Conservation (phyloP, 164 flowering plant genomes). For the Stephania japonica region DNA sequence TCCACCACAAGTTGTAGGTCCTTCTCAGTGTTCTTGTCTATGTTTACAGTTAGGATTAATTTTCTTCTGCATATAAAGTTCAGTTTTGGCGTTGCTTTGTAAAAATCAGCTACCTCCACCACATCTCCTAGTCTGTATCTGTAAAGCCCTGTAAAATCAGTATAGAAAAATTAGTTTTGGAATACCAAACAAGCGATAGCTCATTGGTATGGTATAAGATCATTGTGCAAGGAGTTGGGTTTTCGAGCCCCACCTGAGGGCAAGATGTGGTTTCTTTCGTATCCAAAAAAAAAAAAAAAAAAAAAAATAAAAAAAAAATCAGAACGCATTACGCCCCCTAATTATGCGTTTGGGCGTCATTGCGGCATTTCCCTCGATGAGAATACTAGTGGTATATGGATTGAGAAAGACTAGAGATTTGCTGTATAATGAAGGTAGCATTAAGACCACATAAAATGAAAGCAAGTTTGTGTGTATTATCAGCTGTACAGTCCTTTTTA, state of each 20-base stretch:
- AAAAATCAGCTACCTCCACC: constrained; percentile 77
- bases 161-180: background rate
- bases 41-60: constrained; percentile 67
- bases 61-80: constrained; percentile 81
- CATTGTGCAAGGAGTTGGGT: no score
- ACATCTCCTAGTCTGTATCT: constrained; percentile 86
- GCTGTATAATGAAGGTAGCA: no score
- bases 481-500: background rate
- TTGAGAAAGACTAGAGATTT: no score
- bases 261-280: background rate
- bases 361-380: no score
- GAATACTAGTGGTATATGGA: no score
- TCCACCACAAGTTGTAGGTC: constrained; percentile 83
- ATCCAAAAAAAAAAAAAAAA: no score
- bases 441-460: background rate
- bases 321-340: no score
- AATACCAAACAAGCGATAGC: no score
- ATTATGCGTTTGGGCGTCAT: no score
- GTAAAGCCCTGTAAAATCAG: constrained; percentile 58
- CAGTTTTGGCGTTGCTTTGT: constrained; percentile 69
- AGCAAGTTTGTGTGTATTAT: background rate
- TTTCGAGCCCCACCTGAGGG: background rate
- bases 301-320: no score
- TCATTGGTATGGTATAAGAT: no score
- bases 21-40: constrained; percentile 89